Evolutionary conservation across 2,329 filamentous ascomycete species (phyloP).

Genomic region (Colletotrichum euphorbiae): DNA sequence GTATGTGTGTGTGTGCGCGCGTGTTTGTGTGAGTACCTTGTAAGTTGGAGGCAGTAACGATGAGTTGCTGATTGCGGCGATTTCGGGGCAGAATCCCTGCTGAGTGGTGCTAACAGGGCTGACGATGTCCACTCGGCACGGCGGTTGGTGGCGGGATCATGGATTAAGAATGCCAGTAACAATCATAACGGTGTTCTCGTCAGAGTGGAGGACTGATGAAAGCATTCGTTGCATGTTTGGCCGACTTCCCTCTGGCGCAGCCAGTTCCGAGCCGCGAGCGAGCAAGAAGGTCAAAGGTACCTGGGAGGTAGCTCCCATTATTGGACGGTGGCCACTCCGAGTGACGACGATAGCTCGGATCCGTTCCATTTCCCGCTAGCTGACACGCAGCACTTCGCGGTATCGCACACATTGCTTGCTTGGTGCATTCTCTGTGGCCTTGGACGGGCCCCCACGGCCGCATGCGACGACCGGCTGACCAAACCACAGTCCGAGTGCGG

Average conservation of each 20-base stretch:
- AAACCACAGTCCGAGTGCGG: conserved; percentile 32
- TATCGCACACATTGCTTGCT: conserved; percentile 6
- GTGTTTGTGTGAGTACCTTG: background rate
- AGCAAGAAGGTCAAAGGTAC: background rate
- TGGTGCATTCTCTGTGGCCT: background rate
- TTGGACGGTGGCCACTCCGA: conserved; percentile 1
- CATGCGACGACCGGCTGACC: conserved; percentile 35
- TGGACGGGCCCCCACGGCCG: conserved; percentile 31
- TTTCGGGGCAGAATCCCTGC: conserved; percentile 28
- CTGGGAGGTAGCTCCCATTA: conserved; percentile 1
- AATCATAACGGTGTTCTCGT: conserved; percentile 23
- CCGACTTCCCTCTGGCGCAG: conserved; percentile 1
- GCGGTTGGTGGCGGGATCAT: conserved; percentile 22
- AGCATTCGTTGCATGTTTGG: conserved; percentile 13
- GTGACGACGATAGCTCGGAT: conserved; percentile 27
- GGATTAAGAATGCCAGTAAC: conserved; percentile 20
- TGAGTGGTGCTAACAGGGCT: conserved; percentile 7
- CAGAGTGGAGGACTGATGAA: conserved; percentile 22
- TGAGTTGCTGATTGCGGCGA: conserved; percentile 24
- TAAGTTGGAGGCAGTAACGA: background rate
- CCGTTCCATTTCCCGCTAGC: conserved; percentile 11
- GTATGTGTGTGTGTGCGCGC: no score
- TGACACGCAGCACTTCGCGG: background rate
- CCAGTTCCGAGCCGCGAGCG: conserved; percentile 9
- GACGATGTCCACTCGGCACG: conserved; percentile 7